phyloP scores from a whole-genome alignment of 1,139 yeast genomes.

The Taiozyma onychis region DNA sequence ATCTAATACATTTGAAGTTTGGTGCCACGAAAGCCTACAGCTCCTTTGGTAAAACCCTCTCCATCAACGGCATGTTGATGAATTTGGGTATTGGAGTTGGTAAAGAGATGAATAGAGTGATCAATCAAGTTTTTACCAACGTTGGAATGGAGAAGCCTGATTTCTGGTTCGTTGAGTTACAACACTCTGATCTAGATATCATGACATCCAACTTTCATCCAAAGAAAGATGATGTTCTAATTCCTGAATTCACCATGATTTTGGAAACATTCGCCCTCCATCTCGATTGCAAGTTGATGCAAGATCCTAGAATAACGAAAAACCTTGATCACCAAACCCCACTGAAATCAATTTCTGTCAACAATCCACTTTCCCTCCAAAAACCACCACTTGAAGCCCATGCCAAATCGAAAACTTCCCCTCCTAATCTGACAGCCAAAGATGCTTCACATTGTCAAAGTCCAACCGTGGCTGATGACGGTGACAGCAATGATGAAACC shows the following conservation, averaged over 20 bases:
- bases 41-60: slow-evolving; percentile 18
- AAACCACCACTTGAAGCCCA: too few species aligned
- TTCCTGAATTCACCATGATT: not conserved
- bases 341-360: not conserved
- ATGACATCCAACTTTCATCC: slow-evolving; percentile 35
- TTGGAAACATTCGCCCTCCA: not conserved
- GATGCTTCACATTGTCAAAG: not conserved
- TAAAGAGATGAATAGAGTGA: slow-evolving; percentile 20
- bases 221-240: slow-evolving; percentile 32
- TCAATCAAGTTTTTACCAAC: slow-evolving; percentile 22
- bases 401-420: not conserved
- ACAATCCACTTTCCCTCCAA: not conserved
- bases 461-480: not conserved
- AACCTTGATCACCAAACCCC: not conserved
- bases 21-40: not conserved
- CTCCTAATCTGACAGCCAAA: not conserved
- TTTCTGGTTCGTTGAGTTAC: slow-evolving; percentile 28
- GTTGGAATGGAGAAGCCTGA: slow-evolving; percentile 24
- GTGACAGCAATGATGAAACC: slow-evolving; percentile 3
- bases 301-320: not conserved
- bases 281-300: not conserved
- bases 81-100: slow-evolving; percentile 26
- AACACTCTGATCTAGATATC: slow-evolving; percentile 26
- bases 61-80: slow-evolving; percentile 32
- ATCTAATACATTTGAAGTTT: not conserved